Evolutionary conservation across 441 rosid genomes (phyloP), one percentile per base, ranked within the genome.

Genomic region (Gossypium laxum): DNA sequence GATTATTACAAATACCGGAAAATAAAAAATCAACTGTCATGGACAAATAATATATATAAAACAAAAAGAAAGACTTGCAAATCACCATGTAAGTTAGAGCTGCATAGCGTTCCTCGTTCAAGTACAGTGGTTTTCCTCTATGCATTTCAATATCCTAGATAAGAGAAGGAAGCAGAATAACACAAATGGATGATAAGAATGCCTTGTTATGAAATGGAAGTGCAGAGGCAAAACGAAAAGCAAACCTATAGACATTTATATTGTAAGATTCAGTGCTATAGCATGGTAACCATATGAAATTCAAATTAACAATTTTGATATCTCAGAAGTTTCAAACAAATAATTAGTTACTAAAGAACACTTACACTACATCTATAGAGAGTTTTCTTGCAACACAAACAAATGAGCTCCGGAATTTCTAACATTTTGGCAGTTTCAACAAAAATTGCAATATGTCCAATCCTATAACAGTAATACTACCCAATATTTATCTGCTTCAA

Each of bases 51-150:
- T 52, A 52, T 6, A 52, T 52, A 28, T 0, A 11, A 67, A 73
- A n/a, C 2, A 58, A 56, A 66, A 10, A 72, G 32, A 26, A 71
- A 71, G 52, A 38, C 43, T 54, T 57, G 69, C 17, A 74, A 76
- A 54, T 86, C 75, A 95, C 99, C 99, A 95, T 83, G 79, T 87
- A 78, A 21, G 88, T 80, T 47, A 95, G 79, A 57, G 97, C 89
- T 55, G 97, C 98, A 74, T 89, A 92, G n/a, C 99, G 99, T 75
- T 95, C 99, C 83, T 88, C 89, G 38, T 92, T 92, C 78, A 95
- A 80, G 83, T 87, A 95, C 24, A 95, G 82, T n/a, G 96, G 98
- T 79, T 89, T 95, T 77, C 99, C 99, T 72, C 99, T 86, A 0
- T 1, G 63, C 92, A 91, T 85, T 11, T 87, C 93, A 28, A 75